These are phyloP conservation scores for Geosmithia flava DNA, from an alignment of 2,329 filamentous ascomycete genomes.

Conservation along the genomic window DNA sequence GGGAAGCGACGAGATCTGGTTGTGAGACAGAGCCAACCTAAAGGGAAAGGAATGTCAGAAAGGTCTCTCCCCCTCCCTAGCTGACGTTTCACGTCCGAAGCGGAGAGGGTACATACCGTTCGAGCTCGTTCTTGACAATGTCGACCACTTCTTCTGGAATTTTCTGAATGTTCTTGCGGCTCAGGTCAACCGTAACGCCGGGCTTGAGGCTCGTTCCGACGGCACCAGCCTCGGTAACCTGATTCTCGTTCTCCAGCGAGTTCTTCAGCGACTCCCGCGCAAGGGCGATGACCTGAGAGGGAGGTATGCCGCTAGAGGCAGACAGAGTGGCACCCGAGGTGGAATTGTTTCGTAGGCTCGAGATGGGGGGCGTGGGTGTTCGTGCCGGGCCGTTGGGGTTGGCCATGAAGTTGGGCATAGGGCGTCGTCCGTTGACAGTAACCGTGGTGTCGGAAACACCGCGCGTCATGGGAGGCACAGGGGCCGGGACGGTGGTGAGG, in stretches of 20 bases:
- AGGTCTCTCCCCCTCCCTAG: neutral
- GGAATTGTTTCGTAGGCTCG: conserved; percentile 26
- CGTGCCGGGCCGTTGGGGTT: conserved; percentile 22
- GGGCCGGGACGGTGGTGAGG: neutral
- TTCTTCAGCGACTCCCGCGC: conserved; percentile 55
- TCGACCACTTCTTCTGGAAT: conserved; percentile 64
- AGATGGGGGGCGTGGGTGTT: conserved; percentile 30
- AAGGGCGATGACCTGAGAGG: conserved; percentile 52
- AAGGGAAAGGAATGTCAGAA: neutral
- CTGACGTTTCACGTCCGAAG: neutral
- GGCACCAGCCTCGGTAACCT: conserved; percentile 46
- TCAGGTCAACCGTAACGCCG: conserved; percentile 68
- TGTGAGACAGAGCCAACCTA: conserved; percentile 73
- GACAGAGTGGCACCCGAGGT: conserved; percentile 19
- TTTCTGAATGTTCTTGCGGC: conserved; percentile 59
- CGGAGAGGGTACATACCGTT: conserved; percentile 38
- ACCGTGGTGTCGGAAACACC: conserved; percentile 27
- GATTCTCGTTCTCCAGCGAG: conserved; percentile 53
- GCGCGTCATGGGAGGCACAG: conserved; percentile 7
- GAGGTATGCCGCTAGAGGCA: conserved; percentile 38
- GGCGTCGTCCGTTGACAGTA: conserved; percentile 16
- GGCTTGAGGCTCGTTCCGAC: conserved; percentile 50
- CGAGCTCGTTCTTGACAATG: conserved; percentile 61
- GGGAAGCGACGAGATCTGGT: conserved; percentile 59
- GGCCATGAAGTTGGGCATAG: conserved; percentile 23